A percentile compares a stretch with the other conserved stretches of the same genome.
Evolutionary conservation across 805 yeast species (phyloP).

Genomic region (Jamesozyma jinghongensis): DNA sequence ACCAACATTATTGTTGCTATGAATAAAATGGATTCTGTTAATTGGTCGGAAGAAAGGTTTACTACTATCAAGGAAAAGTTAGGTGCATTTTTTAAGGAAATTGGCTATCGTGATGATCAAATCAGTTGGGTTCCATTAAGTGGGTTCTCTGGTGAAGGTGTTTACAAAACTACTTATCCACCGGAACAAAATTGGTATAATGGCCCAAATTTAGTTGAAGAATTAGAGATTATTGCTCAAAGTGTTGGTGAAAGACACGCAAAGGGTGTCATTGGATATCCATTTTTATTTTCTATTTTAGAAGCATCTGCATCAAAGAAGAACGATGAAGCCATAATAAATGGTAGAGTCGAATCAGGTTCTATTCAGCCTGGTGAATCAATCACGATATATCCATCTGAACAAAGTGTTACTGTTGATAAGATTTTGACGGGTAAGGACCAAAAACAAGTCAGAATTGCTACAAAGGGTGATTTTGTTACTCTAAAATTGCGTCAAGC

Average conservation of each 20-base stretch:
- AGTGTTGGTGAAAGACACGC: constrained; percentile 10
- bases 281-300: constrained; percentile 51
- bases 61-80: constrained; percentile 83
- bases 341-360: constrained; percentile 65
- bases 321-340: constrained; percentile 41
- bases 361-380: constrained; percentile 62
- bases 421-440: constrained; percentile 21
- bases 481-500: constrained; percentile 34
- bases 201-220: constrained; percentile 83
- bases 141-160: constrained; percentile 93
- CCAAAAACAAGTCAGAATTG: constrained; percentile 23
- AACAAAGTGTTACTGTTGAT: constrained; percentile 34
- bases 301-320: constrained; percentile 49
- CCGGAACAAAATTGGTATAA: constrained; percentile 69
- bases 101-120: constrained; percentile 78
- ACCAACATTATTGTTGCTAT: constrained; percentile 83
- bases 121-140: constrained; percentile 90
- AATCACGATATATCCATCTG: constrained; percentile 46
- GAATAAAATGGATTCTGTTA: constrained; percentile 80
- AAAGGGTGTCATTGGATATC: constrained; percentile 28
- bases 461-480: constrained; percentile 48
- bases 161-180: constrained; percentile 61
- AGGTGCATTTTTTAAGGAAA: constrained; percentile 61
- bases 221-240: constrained; percentile 47
- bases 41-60: constrained; percentile 89